phyloP scores from a whole-genome alignment of 106 monocot genomes.

The Vanilla planifolia region DNA sequence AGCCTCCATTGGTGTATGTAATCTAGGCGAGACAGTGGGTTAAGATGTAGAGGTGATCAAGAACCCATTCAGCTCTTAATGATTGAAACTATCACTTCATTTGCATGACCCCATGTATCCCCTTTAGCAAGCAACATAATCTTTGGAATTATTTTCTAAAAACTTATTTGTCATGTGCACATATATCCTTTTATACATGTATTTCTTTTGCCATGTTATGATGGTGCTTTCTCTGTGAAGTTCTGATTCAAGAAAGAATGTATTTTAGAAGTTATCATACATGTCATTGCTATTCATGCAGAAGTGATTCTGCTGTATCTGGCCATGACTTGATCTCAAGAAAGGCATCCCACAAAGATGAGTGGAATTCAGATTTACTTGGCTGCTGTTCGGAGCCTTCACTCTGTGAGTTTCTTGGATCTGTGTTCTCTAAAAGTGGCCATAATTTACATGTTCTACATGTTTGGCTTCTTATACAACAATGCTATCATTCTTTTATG shows the following conservation, averaged over 20 bases:
- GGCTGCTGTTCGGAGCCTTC: constrained; percentile 77
- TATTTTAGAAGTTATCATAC: neutral
- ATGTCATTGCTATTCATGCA: constrained; percentile 24
- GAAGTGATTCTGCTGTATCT: constrained; percentile 32
- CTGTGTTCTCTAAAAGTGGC: neutral
- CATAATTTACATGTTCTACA: neutral
- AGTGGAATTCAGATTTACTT: constrained; percentile 82
- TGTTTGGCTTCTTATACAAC: too few relatives aligned
- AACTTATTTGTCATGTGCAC: too few relatives aligned
- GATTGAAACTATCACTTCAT: too few relatives aligned
- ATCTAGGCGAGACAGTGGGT: too few relatives aligned
- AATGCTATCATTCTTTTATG: too few relatives aligned
- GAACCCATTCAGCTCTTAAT: too few relatives aligned
- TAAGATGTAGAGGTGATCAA: too few relatives aligned
- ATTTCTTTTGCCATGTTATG: neutral
- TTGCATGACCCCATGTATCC: too few relatives aligned
- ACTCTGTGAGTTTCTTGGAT: constrained; percentile 35
- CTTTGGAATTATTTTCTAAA: too few relatives aligned
- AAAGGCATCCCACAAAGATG: constrained; percentile 33
- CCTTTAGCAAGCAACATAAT: too few relatives aligned
- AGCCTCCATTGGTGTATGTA: too few relatives aligned
- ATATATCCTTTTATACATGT: neutral
- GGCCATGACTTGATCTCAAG: constrained; percentile 36
- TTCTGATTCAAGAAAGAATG: neutral
- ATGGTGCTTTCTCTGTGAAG: neutral